These are phyloP conservation scores for Collybiopsis luxurians DNA, from an alignment of 768 basidiomycete genomes.

Conservation along the genomic window DNA sequence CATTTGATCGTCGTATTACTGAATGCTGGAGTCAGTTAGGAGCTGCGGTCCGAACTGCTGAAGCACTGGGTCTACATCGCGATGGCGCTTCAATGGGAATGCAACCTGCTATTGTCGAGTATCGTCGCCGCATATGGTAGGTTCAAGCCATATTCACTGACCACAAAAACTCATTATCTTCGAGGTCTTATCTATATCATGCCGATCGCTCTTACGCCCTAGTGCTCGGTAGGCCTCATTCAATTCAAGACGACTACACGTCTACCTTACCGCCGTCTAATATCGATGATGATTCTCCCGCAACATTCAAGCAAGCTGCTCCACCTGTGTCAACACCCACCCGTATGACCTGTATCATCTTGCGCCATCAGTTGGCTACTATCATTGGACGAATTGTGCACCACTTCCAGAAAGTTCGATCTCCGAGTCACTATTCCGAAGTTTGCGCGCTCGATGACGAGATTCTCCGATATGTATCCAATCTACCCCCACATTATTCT, in stretches of 20 bases:
- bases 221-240: conserved; percentile 85
- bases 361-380: conserved; percentile 76
- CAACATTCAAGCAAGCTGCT: conserved; percentile 43
- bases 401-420: conserved; percentile 86
- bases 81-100: conserved; percentile 81
- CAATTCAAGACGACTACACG: conserved; percentile 87
- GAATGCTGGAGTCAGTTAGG: conserved; percentile 97
- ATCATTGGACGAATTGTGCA: conserved; percentile 91
- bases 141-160: conserved; percentile 5
- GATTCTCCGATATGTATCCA: conserved; percentile 68
- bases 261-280: conserved; percentile 79
- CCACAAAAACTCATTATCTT: conserved; percentile 9
- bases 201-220: conserved; percentile 91
- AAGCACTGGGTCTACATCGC: conserved; percentile 89
- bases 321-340: conserved; percentile 71
- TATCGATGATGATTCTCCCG: conserved; percentile 57
- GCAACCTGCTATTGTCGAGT: conserved; percentile 77
- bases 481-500: conserved; percentile 77
- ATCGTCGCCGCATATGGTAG: conserved; percentile 87
- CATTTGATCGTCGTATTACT: conserved; percentile 82
- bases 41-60: conserved; percentile 89
- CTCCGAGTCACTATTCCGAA: conserved; percentile 78
- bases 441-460: conserved; percentile 83
- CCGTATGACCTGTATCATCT: conserved; percentile 82
- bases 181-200: conserved; percentile 88